phyloP scores from a whole-genome alignment of 495 filamentous ascomycete species.

The Lophiotrema nucula region DNA sequence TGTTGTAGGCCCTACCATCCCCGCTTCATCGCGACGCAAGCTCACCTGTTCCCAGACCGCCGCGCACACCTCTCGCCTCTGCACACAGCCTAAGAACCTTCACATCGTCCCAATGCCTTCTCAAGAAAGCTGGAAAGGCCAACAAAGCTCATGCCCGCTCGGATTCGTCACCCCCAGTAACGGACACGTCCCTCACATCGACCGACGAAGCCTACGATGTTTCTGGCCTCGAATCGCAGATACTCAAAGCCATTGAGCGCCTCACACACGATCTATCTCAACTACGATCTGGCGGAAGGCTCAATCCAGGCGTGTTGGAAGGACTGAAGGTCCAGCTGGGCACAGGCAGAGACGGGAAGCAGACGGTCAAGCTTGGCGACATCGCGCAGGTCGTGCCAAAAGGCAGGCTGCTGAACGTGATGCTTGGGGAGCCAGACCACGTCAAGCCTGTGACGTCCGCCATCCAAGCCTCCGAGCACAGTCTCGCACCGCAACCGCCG shows the following conservation, averaged over 20 bases:
- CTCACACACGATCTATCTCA: slow-evolving; percentile 64
- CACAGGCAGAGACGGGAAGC: slow-evolving; percentile 36
- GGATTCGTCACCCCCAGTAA: slow-evolving; percentile 27
- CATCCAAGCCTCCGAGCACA: slow-evolving; percentile 64
- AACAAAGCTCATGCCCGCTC: slow-evolving; percentile 29
- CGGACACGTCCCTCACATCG: slow-evolving; percentile 7
- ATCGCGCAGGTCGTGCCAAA: slow-evolving; percentile 75
- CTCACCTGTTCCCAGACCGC: slow-evolving; percentile 7
- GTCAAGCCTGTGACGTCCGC: slow-evolving; percentile 71
- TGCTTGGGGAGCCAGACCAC: slow-evolving; percentile 64
- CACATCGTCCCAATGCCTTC: slow-evolving; percentile 22
- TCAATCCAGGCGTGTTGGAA: slow-evolving; percentile 68
- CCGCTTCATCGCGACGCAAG: not conserved
- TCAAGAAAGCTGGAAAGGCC: slow-evolving; percentile 43
- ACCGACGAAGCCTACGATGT: slow-evolving; percentile 68
- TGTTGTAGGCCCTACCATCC: not conserved
- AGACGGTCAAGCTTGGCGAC: slow-evolving; percentile 61
- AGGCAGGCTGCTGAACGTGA: slow-evolving; percentile 63
- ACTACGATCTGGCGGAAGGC: slow-evolving; percentile 63
- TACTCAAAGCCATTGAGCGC: slow-evolving; percentile 55
- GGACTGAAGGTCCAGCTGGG: slow-evolving; percentile 58
- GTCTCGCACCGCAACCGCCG: slow-evolving; percentile 66
- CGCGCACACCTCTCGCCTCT: not conserved
- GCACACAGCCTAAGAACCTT: slow-evolving; percentile 21
- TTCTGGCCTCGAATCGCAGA: slow-evolving; percentile 58